These are phyloP conservation scores for Trifolium dubium DNA, from an alignment of 306 rosid species.

Conservation along the genomic window DNA sequence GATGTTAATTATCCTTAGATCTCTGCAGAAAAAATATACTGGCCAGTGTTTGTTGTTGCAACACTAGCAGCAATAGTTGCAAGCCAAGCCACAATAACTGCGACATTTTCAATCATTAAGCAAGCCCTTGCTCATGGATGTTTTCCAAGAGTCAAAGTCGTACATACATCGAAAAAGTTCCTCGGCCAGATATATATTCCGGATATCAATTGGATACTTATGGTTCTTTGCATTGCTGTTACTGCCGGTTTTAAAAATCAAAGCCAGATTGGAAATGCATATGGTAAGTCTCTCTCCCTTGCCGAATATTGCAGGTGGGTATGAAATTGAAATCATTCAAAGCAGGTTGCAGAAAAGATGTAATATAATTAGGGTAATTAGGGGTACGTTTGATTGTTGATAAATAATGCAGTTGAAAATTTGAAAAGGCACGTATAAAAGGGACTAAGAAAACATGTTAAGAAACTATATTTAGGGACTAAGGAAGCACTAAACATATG, in stretches of 20 bases:
- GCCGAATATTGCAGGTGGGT: neutral
- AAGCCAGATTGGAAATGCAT: conserved; percentile 81
- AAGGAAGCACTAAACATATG: no score
- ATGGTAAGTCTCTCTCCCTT: conserved; percentile 56
- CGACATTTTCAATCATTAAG: conserved; percentile 82
- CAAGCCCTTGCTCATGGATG: conserved; percentile 92
- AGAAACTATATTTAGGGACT: no score
- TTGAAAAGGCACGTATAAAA: no score
- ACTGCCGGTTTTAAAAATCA: conserved; percentile 84
- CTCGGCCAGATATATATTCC: conserved; percentile 41
- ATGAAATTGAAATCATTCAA: no score
- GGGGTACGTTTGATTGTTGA: no score
- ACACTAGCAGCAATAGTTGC: conserved; percentile 85
- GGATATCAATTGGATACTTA: conserved; percentile 1
- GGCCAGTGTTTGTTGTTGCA: conserved; percentile 34
- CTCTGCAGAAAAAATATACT: neutral
- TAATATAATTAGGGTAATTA: no score
- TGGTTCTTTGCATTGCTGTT: conserved; percentile 81
- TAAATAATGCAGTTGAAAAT: no score
- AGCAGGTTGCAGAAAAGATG: no score
- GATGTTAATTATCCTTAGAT: neutral
- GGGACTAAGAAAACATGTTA: no score
- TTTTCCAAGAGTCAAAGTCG: conserved; percentile 85
- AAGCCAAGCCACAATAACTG: conserved; percentile 83
- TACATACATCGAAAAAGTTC: conserved; percentile 75